phyloP scores from a whole-genome alignment of 2,329 filamentous ascomycete species.

The Diaporthe citrichinensis region DNA sequence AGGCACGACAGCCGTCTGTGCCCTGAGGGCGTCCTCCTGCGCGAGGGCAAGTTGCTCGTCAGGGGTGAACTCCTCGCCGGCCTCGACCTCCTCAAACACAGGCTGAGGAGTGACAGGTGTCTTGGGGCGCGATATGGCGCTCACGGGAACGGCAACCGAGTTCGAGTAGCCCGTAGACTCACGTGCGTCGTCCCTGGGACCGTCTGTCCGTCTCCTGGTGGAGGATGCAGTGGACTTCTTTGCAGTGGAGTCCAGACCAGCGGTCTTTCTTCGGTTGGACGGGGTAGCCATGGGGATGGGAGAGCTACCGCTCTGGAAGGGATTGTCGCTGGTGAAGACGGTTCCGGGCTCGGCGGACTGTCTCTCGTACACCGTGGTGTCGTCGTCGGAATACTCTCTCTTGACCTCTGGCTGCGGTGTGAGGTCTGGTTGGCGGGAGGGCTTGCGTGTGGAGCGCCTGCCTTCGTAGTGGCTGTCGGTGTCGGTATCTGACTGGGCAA shows the following conservation, averaged over 20 bases:
- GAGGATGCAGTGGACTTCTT: constrained; percentile 57
- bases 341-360: constrained; percentile 65
- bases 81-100: constrained; percentile 63
- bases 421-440: constrained; percentile 36
- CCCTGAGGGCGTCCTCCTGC: constrained; percentile 73
- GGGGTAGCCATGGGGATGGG: constrained; percentile 68
- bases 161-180: constrained; percentile 68
- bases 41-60: constrained; percentile 88
- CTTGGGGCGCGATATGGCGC: constrained; percentile 53
- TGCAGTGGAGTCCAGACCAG: constrained; percentile 55
- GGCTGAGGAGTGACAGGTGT: constrained; percentile 52
- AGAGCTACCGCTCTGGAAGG: constrained; percentile 90
- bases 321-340: constrained; percentile 90
- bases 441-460: constrained; percentile 37
- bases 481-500: constrained; percentile 66
- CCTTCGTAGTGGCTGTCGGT: constrained; percentile 54
- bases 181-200: constrained; percentile 63
- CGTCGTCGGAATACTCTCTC: constrained; percentile 67
- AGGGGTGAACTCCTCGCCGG: constrained; percentile 93
- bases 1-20: constrained; percentile 61
- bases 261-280: constrained; percentile 64
- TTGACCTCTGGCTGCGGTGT: constrained; percentile 64
- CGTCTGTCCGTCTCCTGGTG: constrained; percentile 62
- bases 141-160: constrained; percentile 70
- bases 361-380: constrained; percentile 51